Evolutionary conservation across 257 asterid species (phyloP).

Genomic region (Ilex asprella): DNA sequence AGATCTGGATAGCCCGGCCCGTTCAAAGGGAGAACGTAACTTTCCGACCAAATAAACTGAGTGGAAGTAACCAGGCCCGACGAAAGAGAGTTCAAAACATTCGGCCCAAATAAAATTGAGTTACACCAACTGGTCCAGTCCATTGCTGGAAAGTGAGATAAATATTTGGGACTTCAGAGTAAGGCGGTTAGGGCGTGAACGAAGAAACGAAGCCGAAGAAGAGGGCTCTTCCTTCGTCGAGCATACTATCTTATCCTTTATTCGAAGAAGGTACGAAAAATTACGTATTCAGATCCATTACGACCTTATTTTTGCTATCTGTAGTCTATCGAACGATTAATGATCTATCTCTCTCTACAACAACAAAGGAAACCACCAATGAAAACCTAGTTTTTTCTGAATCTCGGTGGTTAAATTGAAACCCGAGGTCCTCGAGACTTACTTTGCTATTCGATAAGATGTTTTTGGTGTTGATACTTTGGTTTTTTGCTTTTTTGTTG

Average conservation of each 20-base stretch:
- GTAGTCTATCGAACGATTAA: no score
- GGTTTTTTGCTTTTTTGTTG: neutral
- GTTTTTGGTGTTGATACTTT: neutral
- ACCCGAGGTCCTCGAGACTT: no score
- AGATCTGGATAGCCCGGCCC: no score
- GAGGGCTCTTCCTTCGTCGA: conserved; percentile 40
- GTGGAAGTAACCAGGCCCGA: no score
- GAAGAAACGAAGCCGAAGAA: conserved; percentile 46
- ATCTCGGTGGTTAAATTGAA: no score
- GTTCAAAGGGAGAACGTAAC: no score
- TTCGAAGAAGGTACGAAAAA: conserved; percentile 3
- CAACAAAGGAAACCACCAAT: no score
- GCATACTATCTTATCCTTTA: neutral
- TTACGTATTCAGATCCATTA: conserved; percentile 8
- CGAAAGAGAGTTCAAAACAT: no score
- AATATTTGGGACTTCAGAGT: neutral
- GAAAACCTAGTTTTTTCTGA: neutral
- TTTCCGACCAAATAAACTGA: no score
- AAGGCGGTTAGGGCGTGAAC: conserved; percentile 24
- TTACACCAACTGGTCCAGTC: no score
- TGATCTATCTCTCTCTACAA: no score
- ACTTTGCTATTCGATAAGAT: neutral
- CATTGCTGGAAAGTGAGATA: conserved; percentile 1
- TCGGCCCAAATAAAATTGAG: no score
- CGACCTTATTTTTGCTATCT: neutral